Base-by-base conservation (phyloP, 805 yeast species). In the Yarrowia deformans region DNA sequence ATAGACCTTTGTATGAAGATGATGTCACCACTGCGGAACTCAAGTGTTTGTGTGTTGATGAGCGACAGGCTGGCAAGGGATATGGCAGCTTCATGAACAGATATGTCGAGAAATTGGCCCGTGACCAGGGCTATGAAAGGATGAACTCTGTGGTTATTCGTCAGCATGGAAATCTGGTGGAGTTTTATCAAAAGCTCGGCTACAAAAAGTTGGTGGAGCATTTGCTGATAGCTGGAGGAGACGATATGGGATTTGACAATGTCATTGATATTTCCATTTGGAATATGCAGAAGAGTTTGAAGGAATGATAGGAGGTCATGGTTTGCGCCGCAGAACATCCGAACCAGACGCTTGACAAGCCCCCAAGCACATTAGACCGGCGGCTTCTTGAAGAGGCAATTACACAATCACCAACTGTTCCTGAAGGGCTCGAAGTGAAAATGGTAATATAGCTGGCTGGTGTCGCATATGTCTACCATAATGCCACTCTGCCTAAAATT, bases 181-280 rank as follows among this genome's bases (percentile, higher is more conserved):
- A 39, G 45, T 54, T 54, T 14, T 54, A 54, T 14, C 32, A 37
- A n/a, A 19, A 35, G 13, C 9, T 54, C 8, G 60, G 60, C 14
- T 54, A 54, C 16, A 14, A 9, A 9, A 54, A 54, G 14, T 16
- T 12, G 35, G 8, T 8, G 16, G 60, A 54, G 23, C 14, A 14
- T 19, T 8, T 1, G 60, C 7, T 54, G 60, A 8, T 37, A 8
- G 40, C 60, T 19, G 60, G 60, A 54, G 60, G 42, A 52, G 56
- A 52, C 8, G 56, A 54, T 37, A 39, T 37, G 60, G 60, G 60
- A 12, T 54, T 54, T 39, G 45, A 18, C 6, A 54, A 54, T 16
- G 12, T 37, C 5, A 19, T 54, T 8, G 60, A 54, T 19, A 39
- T 54, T 8, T 4, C 18, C 39, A 14, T 54, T 18, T 54, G 60